These are phyloP conservation scores for Jaapia argillacea DNA, from an alignment of 768 basidiomycete genomes.

Conservation along the genomic window DNA sequence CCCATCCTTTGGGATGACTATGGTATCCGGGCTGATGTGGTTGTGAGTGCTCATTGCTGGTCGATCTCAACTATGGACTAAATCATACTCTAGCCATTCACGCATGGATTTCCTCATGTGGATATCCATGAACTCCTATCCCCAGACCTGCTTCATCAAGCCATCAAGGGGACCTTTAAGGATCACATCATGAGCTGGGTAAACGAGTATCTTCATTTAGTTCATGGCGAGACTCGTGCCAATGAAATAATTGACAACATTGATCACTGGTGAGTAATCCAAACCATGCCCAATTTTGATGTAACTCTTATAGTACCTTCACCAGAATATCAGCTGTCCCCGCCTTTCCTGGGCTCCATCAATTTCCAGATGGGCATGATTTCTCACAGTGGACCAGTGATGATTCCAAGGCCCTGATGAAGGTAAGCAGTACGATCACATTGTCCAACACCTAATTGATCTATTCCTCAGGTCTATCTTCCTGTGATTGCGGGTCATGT, in stretches of 20 bases:
- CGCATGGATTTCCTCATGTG: slow-evolving; percentile 20
- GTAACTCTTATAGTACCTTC: neutral
- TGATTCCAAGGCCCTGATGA: slow-evolving; percentile 29
- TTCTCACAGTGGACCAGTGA: slow-evolving; percentile 31
- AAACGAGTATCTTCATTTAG: slow-evolving; percentile 13
- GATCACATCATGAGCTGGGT: slow-evolving; percentile 28
- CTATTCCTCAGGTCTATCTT: slow-evolving; percentile 9
- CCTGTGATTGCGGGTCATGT: slow-evolving; percentile 19
- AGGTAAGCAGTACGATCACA: slow-evolving; percentile 13
- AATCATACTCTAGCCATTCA: slow-evolving; percentile 26
- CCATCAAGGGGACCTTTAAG: slow-evolving; percentile 28
- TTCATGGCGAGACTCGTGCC: slow-evolving; percentile 10
- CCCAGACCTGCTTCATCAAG: slow-evolving; percentile 24
- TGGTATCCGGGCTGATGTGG: slow-evolving; percentile 21
- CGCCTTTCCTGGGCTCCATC: slow-evolving; percentile 16
- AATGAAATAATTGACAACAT: slow-evolving; percentile 20
- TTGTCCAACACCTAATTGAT: neutral
- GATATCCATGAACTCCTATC: slow-evolving; percentile 24
- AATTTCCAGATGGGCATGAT: slow-evolving; percentile 19
- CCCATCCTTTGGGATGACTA: slow-evolving; percentile 26
- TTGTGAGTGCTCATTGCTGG: slow-evolving; percentile 16
- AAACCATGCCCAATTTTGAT: neutral
- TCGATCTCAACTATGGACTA: neutral
- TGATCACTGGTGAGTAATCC: slow-evolving; percentile 15
- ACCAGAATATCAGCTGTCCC: slow-evolving; percentile 19